Conservation (phyloP, 2,329 filamentous ascomycete genomes). For the Sporothrix variecibatus region DNA sequence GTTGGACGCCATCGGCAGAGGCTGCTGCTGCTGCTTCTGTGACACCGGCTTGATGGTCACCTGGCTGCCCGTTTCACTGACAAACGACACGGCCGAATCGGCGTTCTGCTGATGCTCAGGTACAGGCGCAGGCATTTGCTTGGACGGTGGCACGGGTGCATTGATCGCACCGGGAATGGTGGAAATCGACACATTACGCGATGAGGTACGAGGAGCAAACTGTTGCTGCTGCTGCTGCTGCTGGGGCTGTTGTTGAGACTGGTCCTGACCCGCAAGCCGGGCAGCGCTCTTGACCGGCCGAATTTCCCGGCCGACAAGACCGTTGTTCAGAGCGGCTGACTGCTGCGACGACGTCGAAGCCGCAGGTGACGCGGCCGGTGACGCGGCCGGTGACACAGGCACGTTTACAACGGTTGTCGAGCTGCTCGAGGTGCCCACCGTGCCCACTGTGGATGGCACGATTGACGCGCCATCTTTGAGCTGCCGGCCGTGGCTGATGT, state of each 20-base stretch:
- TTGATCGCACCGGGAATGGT: not conserved
- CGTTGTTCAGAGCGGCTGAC: not conserved
- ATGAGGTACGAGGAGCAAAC: constrained; percentile 41
- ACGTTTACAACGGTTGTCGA: constrained; percentile 38
- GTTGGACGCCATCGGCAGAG: not conserved
- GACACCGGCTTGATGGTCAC: constrained; percentile 21
- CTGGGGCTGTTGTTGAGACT: not conserved
- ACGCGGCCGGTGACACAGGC: constrained; percentile 50
- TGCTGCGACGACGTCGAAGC: not conserved
- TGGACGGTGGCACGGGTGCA: not conserved
- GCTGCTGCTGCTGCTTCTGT: not conserved
- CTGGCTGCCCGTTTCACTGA: constrained; percentile 27
- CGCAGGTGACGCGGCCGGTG: constrained; percentile 39
- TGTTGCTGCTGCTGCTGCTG: constrained; percentile 25
- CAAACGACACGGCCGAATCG: not conserved
- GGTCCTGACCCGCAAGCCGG: not conserved
- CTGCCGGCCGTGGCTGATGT: constrained; percentile 29
- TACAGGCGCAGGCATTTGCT: not conserved
- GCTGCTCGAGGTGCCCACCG: not conserved
- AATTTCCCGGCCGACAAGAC: constrained; percentile 28
- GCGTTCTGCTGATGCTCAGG: not conserved
- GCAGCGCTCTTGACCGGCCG: constrained; percentile 31
- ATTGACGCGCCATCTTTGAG: constrained; percentile 6
- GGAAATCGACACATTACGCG: constrained; percentile 29
- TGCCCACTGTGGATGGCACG: not conserved